Evolutionary conservation across 2,329 filamentous ascomycete species (phyloP).

Genomic region (Thermoascus crustaceus): DNA sequence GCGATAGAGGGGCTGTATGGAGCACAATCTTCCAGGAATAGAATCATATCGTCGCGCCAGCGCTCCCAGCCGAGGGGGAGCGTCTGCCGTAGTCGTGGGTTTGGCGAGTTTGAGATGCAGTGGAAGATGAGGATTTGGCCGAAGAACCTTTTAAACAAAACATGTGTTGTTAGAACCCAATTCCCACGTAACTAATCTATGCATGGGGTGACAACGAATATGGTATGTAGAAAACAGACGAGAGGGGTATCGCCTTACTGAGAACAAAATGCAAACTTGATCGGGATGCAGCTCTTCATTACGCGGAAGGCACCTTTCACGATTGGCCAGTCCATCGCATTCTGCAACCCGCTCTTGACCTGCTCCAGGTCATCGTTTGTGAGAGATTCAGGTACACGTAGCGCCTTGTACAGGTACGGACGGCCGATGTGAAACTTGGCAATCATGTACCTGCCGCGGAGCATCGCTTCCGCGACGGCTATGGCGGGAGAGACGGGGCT

Average conservation of each 20-base stretch:
- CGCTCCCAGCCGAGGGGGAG: conserved; percentile 33
- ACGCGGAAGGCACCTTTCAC: conserved; percentile 29
- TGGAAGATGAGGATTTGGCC: conserved; percentile 37
- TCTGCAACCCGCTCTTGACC: conserved; percentile 29
- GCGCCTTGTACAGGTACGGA: conserved; percentile 35
- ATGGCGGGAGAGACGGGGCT: conserved; percentile 25
- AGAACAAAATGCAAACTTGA: conserved; percentile 35
- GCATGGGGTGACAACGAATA: not conserved
- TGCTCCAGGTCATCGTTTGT: conserved; percentile 34
- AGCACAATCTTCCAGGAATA: conserved; percentile 32
- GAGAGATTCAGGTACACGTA: conserved; percentile 28
- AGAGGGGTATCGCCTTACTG: conserved; percentile 18
- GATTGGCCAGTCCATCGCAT: conserved; percentile 37
- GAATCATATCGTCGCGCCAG: conserved; percentile 35
- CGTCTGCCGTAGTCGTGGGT: conserved; percentile 25
- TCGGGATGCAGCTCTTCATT: conserved; percentile 37
- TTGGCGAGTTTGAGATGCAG: conserved; percentile 32
- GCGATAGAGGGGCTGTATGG: conserved; percentile 31
- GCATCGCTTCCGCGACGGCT: conserved; percentile 32
- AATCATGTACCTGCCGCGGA: conserved; percentile 29
- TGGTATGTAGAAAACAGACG: not conserved
- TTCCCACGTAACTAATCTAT: not conserved
- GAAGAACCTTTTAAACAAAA: conserved; percentile 24
- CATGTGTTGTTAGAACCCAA: not conserved
- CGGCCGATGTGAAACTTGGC: conserved; percentile 35